These are phyloP conservation scores for Clonostachys rhizophaga DNA, from an alignment of 2,329 filamentous ascomycete genomes.

Conservation along the genomic window DNA sequence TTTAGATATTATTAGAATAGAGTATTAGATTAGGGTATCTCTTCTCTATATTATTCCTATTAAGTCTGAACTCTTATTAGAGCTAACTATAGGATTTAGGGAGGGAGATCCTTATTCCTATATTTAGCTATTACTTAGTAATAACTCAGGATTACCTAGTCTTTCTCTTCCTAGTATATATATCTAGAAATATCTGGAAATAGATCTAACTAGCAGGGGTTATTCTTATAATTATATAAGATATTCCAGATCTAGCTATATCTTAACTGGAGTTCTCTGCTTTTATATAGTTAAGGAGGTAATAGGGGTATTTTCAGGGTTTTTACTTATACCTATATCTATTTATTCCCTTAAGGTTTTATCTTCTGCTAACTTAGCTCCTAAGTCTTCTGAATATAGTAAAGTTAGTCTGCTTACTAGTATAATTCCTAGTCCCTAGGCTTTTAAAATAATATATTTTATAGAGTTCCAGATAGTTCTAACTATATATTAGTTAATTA, in stretches of 20 bases:
- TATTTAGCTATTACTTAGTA: neutral
- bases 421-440: neutral
- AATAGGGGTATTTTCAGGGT: neutral
- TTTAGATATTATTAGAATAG: neutral
- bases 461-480: neutral
- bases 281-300: neutral
- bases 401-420: neutral
- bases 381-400: too few relatives aligned
- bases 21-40: neutral
- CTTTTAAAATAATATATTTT: neutral
- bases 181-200: neutral
- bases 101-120: neutral
- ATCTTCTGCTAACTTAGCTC: too few relatives aligned
- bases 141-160: neutral
- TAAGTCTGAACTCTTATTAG: neutral
- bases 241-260: neutral
- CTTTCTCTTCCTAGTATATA: neutral
- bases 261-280: neutral
- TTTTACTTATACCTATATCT: too few relatives aligned
- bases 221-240: neutral
- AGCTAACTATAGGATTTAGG: neutral
- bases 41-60: neutral
- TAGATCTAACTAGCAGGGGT: neutral
- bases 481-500: neutral
- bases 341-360: too few relatives aligned